Evolutionary conservation across 306 rosid genomes (phyloP), one percentile per base, ranked within the genome.

Genomic region (Sicyos baderoa): DNA sequence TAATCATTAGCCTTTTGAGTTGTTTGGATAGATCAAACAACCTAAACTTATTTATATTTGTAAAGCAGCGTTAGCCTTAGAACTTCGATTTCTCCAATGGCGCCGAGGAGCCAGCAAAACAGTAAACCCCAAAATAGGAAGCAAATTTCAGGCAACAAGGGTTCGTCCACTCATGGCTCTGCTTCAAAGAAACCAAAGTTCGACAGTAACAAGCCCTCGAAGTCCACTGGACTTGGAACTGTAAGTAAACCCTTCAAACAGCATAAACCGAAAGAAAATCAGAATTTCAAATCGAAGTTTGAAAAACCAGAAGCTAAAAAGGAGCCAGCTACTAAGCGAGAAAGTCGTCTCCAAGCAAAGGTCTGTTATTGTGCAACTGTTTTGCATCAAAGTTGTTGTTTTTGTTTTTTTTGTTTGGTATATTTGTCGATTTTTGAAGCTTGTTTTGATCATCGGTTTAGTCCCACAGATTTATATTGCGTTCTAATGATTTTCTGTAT

Each of bases 291-390:
- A 9, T 10, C 58, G 18, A 74, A 71, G 21, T 71, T 45, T 61
- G 61, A 75, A 61, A 68, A 84, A 15, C 45, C 70, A 25, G 82
- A 75, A 0, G 48, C 10, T 44, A 57, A n/a, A 15, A 59, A 73
- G 37, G 89, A 80, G 47, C 87, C 87, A 1, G 62, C 64, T 73
- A 75, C 91, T 0, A 86, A 77, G 79, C 82, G 83, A 48, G 98
- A 92, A 73, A 91, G 84, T 68, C 96, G 93, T 25, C 12, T 79
- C 68, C 83, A 82, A 0, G 81, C 98, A 42, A 92, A 92, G 95
- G 98, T 89, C 54, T 40, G 53, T 44, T 45, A 7, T n/a, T 37
- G 27, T 61, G 16, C 9, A 7, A n/a, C 18, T 12, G 44, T 37
- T 29, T 61, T 16, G 12, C 40, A 2, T 55, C 8, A 22, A 53